Evolutionary conservation across 345 rosid species (phyloP), one percentile per base, ranked within the genome.

Genomic region (Syzygium aqueum): DNA sequence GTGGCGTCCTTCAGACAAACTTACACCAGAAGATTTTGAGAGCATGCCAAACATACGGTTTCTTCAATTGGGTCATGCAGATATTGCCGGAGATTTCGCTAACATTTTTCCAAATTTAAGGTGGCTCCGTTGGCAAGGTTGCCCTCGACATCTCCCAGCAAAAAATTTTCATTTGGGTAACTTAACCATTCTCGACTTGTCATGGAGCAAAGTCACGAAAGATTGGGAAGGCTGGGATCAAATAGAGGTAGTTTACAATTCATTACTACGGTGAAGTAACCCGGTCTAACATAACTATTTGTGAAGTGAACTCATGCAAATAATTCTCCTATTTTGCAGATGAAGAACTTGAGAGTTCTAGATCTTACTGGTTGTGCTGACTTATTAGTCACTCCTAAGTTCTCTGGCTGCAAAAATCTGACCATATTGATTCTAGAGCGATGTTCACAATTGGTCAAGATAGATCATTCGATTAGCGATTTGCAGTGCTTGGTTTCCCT

Each of bases 251-350:
- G 77, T 28, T 63, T 2, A 15, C 40, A 15, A 63, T 23, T 57
- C n/a, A 14, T 6, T 61, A 2, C 73, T 61, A 13, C 5, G 4
- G 73, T 12, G 8, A 27, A 6, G n/a, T 27, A 0, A 2, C 8
- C 21, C 3, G 1, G 21, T 3, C 21, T 2, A 28, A 63, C 4
- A 0, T 63, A 63, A 63, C 10, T 1, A 63, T 28, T n/a, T 0
- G 0, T 57, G 16, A 51, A 51, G 22, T 17, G 56, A 53, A 0
- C 23, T 53, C 3, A n/a, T 7, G 59, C 59, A 21, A 21, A 54
- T 21, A 2, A 21, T 53, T 7, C 27, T 54, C 59, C 3, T 8
- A 21, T 54, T 54, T 21, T 54, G 25, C 59, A 54, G 59, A 54
- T 54, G 59, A 2, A 2, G 27, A 54, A 54, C 25, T 8, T 54